phyloP scores from a whole-genome alignment of 495 filamentous ascomycete species.

The Xylaria palmicola region DNA sequence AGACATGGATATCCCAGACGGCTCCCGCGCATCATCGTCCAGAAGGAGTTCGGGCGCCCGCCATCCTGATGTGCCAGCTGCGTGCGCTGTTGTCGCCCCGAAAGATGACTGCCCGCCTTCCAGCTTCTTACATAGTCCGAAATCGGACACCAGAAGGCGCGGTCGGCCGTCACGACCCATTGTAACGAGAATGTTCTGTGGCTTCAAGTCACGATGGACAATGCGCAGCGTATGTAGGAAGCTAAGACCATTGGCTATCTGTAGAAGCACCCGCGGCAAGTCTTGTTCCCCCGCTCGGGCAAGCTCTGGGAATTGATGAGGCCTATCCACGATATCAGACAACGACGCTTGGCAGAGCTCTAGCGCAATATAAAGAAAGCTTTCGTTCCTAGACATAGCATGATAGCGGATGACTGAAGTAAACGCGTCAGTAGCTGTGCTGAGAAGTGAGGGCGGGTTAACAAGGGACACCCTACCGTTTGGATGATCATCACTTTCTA shows the following conservation, averaged over 20 bases:
- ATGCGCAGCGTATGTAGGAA: slow-evolving; percentile 91
- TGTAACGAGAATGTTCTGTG: slow-evolving; percentile 89
- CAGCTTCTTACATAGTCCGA: slow-evolving; percentile 97
- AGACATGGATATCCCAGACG: slow-evolving; percentile 31
- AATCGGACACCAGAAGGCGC: slow-evolving; percentile 91
- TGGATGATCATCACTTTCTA: slow-evolving; percentile 91
- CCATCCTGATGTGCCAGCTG: slow-evolving; percentile 93
- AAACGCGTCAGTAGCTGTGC: slow-evolving; percentile 24
- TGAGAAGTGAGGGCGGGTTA: background rate
- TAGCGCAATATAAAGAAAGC: slow-evolving; percentile 95
- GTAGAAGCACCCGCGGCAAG: slow-evolving; percentile 69
- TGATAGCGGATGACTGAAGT: slow-evolving; percentile 84
- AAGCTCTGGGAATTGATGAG: slow-evolving; percentile 44
- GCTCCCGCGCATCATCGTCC: slow-evolving; percentile 60
- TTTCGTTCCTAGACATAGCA: slow-evolving; percentile 79
- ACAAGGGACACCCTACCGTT: slow-evolving; percentile 54
- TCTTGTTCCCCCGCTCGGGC: slow-evolving; percentile 54
- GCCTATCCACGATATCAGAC: slow-evolving; percentile 80
- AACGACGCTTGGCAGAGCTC: slow-evolving; percentile 95
- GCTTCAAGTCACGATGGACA: slow-evolving; percentile 95
- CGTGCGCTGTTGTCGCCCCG: slow-evolving; percentile 88
- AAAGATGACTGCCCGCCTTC: slow-evolving; percentile 94
- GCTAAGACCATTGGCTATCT: slow-evolving; percentile 81
- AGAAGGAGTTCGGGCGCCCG: slow-evolving; percentile 90
- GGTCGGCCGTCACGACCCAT: slow-evolving; percentile 59